Evolutionary conservation across 1,284 basidiomycete species (phyloP).

Genomic region (Melampsora abietis-canadensis): DNA sequence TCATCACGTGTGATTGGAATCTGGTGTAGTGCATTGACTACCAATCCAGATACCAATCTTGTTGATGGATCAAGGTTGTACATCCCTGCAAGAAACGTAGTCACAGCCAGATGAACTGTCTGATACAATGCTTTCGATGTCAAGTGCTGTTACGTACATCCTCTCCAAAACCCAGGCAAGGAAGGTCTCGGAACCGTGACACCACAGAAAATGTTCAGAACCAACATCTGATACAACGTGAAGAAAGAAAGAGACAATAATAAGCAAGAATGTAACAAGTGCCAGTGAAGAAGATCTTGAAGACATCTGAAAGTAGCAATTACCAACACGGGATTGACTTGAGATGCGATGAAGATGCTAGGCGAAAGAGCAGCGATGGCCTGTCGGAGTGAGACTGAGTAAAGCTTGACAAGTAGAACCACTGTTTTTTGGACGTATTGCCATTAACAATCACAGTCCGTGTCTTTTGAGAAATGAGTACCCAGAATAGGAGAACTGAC

Average conservation of each 20-base stretch:
- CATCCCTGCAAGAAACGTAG: constrained; percentile 44
- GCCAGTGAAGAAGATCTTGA: not conserved
- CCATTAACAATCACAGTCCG: no score
- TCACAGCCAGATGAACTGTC: no score
- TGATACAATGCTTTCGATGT: no score
- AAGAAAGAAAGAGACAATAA: no score
- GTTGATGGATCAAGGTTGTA: constrained; percentile 46
- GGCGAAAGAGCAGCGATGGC: not conserved
- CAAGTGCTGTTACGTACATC: constrained; percentile 57
- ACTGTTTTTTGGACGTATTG: no score
- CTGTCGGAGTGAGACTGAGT: not conserved
- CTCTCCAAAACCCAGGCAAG: constrained; percentile 75
- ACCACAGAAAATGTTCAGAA: no score
- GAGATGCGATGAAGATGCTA: constrained; percentile 3
- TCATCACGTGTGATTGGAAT: no score
- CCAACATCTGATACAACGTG: no score
- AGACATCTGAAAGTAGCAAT: no score
- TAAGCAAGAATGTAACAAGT: not conserved
- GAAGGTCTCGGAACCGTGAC: no score
- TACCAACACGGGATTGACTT: not conserved
- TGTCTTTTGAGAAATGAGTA: no score
- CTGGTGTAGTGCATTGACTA: constrained; percentile 78
- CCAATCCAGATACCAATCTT: constrained; percentile 59
- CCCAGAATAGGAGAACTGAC: not conserved
- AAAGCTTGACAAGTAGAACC: not conserved